A percentile compares a stretch with the other conserved stretches of the same genome.
These are phyloP conservation scores for Dalechampia spathulata DNA, from an alignment of 441 rosid species.

Conservation along the genomic window DNA sequence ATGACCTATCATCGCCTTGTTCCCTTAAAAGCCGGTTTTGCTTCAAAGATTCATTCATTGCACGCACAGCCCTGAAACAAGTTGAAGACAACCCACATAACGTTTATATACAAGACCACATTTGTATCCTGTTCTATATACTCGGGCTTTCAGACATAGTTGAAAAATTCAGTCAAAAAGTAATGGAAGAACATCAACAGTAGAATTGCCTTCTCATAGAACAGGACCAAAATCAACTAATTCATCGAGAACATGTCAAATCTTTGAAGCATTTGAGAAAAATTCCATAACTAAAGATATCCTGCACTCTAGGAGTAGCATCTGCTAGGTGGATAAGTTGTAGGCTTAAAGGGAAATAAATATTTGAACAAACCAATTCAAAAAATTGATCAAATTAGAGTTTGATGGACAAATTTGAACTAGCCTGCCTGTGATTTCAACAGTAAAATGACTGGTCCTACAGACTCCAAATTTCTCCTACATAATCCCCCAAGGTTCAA, in stretches of 20 bases:
- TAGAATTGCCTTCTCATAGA: too few relatives aligned
- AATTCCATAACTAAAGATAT: too few relatives aligned
- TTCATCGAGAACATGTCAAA: too few relatives aligned
- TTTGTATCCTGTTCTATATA: background rate
- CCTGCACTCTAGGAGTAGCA: too few relatives aligned
- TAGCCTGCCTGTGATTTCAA: too few relatives aligned
- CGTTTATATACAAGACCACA: background rate
- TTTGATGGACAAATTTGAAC: too few relatives aligned
- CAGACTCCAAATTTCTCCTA: background rate
- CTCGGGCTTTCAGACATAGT: background rate
- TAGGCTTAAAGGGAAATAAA: too few relatives aligned
- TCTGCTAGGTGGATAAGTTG: too few relatives aligned
- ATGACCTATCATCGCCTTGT: conserved; percentile 46
- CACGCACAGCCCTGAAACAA: conserved; percentile 90
- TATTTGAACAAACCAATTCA: too few relatives aligned
- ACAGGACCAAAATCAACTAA: too few relatives aligned
- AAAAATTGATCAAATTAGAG: too few relatives aligned
- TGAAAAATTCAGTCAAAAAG: background rate
- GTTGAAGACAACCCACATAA: conserved; percentile 5
- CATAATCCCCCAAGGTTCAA: background rate
- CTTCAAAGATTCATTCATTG: conserved; percentile 96
- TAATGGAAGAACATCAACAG: background rate
- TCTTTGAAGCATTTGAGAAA: too few relatives aligned
- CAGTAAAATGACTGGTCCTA: background rate
- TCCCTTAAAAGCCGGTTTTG: conserved; percentile 78